Evolutionary conservation across 2,329 filamentous ascomycete species (phyloP).

Genomic region (Fusarium chaquense): DNA sequence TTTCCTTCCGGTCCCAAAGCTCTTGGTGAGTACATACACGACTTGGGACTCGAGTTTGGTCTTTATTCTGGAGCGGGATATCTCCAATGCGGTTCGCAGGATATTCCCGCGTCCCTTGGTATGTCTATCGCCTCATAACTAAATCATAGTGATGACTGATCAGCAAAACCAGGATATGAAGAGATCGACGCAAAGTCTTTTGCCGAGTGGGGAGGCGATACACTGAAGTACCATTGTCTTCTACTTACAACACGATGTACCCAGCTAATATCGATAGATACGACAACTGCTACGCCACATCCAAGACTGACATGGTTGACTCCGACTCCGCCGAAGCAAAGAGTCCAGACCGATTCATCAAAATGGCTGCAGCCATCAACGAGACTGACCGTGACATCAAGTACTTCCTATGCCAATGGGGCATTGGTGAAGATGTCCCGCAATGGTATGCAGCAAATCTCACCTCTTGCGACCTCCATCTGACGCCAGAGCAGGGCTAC

Average conservation of each 20-base stretch:
- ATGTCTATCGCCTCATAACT: neutral
- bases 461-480: fast-evolving
- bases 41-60: slow-evolving; percentile 62
- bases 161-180: slow-evolving; percentile 52
- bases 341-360: slow-evolving; percentile 57
- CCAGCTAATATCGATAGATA: slow-evolving; percentile 50
- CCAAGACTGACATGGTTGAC: slow-evolving; percentile 57
- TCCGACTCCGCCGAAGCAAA: slow-evolving; percentile 54
- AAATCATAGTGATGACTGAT: fast-evolving
- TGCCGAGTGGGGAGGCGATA: slow-evolving; percentile 60
- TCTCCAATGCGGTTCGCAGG: slow-evolving; percentile 58
- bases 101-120: slow-evolving; percentile 60
- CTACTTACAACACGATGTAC: fast-evolving
- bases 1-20: slow-evolving; percentile 65
- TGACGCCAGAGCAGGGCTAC: slow-evolving; percentile 51
- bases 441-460: slow-evolving; percentile 51
- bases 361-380: slow-evolving; percentile 59
- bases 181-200: slow-evolving; percentile 57
- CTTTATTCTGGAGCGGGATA: slow-evolving; percentile 66
- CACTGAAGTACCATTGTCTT: slow-evolving; percentile 66
- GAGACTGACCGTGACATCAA: slow-evolving; percentile 56
- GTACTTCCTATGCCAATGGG: slow-evolving; percentile 67
- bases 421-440: slow-evolving; percentile 60
- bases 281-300: slow-evolving; percentile 62
- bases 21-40: slow-evolving; percentile 63